Conservation (phyloP, 1,284 basidiomycete species). For the Anthracocystis panici-leucophaei region DNA sequence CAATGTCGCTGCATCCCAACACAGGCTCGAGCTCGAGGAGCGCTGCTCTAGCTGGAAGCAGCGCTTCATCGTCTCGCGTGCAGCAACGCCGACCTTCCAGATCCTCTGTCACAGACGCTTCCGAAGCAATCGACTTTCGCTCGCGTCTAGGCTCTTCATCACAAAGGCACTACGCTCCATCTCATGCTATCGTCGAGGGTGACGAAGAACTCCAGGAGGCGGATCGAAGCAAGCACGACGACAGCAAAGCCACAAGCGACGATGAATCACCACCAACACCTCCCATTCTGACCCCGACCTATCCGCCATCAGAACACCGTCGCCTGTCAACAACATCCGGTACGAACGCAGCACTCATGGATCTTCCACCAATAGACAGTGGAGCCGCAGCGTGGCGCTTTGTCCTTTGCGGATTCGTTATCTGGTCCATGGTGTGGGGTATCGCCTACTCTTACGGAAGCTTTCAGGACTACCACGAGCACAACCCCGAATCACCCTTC, state of each 20-base stretch:
- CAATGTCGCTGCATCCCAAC: constrained; percentile 13
- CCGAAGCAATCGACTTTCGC: constrained; percentile 22
- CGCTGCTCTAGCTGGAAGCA: constrained; percentile 1
- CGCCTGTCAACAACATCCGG: constrained; percentile 5
- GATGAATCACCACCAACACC: constrained; percentile 20
- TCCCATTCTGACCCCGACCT: constrained; percentile 18
- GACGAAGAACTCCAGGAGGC: constrained; percentile 17
- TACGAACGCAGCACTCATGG: not conserved
- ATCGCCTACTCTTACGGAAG: constrained; percentile 56
- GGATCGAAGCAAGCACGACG: constrained; percentile 13
- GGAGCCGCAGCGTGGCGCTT: constrained; percentile 37
- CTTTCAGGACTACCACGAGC: constrained; percentile 62
- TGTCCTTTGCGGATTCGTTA: constrained; percentile 20
- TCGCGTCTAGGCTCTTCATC: constrained; percentile 12
- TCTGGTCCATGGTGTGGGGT: constrained; percentile 53
- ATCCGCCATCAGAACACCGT: constrained; percentile 17
- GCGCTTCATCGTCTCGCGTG: constrained; percentile 8
- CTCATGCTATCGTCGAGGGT: constrained; percentile 17
- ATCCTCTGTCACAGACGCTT: constrained; percentile 21
- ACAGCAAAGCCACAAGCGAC: constrained; percentile 26
- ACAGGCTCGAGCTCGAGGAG: constrained; percentile 8
- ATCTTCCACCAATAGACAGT: constrained; percentile 23
- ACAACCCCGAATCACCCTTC: constrained; percentile 44
- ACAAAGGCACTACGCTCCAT: constrained; percentile 2
- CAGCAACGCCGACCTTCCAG: constrained; percentile 27